Evolutionary conservation across 441 rosid species (phyloP), one percentile per base, ranked within the genome.

Genomic region (Viola pubescens): DNA sequence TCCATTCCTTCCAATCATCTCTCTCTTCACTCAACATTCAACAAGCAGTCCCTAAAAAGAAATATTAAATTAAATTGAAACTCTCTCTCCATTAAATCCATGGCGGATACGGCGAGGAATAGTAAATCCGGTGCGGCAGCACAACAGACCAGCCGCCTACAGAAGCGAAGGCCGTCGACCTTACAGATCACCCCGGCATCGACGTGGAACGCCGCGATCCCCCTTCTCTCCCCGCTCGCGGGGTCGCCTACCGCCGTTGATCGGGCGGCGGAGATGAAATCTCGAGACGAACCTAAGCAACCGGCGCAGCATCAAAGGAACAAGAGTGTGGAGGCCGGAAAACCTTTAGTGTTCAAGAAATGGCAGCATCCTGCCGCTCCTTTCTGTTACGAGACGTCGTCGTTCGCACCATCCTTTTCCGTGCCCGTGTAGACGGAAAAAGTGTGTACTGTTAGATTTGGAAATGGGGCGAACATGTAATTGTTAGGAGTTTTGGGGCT

Each of bases 291-390:
- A 51, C 46, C 71, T 45, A 64, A 69, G 5, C 73, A 56, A n/a
- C 66, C 69, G 44, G 53, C 70, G 4, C 62, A 69, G 52, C 58
- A 61, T 53, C 71, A 56, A 0, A 62, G 9, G 54, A 41, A 43
- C 10, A 63, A 47, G 48, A 56, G 16, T 1, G n/a, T 52, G 7
- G 78, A 74, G 64, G 56, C 60, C 13, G 80, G 75, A 71, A 62
- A 56, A 9, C 52, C 70, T 38, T 7, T 52, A 60, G 87, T 73
- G 45, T 82, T 79, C 64, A 78, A 82, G 76, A 84, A 73, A 61
- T 89, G 98, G 98, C 87, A 87, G 69, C 98, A 92, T 63, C 97
- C 98, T 6, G 95, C 98, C 38, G 87, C 87, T 39, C 94, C 98
- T 16, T 78, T 89, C 56, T 75, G 73, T 60, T 79, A 73, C 71